Evolutionary conservation across 768 basidiomycete genomes (phyloP), one percentile per base, ranked within the genome.

Genomic region (Collybiopsis confluens): DNA sequence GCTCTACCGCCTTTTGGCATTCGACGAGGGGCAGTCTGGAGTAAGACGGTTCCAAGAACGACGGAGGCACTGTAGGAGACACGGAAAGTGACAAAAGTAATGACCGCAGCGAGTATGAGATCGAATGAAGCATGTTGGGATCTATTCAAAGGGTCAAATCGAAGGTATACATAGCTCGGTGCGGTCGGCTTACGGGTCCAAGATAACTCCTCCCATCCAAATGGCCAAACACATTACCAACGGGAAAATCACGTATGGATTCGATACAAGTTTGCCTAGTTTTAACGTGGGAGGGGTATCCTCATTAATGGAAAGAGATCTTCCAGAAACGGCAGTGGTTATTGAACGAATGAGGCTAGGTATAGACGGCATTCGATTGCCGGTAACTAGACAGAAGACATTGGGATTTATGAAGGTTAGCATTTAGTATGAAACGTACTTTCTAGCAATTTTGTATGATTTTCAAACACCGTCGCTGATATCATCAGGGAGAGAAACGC

Each of bases 11-110:
- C 78, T 2, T 77, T 65, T 3, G 77, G 57, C 1, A 82, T 79
- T n/a, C 85, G 66, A 11, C 75, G 71, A 2, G 95, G 95, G 0
- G 92, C 82, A 0, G 97, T 98, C 68, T 98, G 97, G 13, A 98
- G 68, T 2, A 99, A 74, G 1, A 93, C 86, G 6, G 86, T 83
- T 2, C 92, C 96, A 11, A 96, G 87, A 0, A 90, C 81, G 10
- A 86, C 76, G 37, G 86, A 92, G 0, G 94, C 88, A 1, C 86
- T 82, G 65, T 94, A 96, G 0, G 97, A 89, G 21, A 95, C 77
- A 36, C 82, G 80, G 67, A 89, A 90, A 3, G 93, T 96, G 15
- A 90, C 71, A 10, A 86, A 64, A 0, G 93, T 86, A 50, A 93
- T 83, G 6, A 88, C 58, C 4, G 82, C 79, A 0, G 97, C 92